phyloP scores from a whole-genome alignment of 1,284 basidiomycete species.

The Rhodotorula sp. region DNA sequence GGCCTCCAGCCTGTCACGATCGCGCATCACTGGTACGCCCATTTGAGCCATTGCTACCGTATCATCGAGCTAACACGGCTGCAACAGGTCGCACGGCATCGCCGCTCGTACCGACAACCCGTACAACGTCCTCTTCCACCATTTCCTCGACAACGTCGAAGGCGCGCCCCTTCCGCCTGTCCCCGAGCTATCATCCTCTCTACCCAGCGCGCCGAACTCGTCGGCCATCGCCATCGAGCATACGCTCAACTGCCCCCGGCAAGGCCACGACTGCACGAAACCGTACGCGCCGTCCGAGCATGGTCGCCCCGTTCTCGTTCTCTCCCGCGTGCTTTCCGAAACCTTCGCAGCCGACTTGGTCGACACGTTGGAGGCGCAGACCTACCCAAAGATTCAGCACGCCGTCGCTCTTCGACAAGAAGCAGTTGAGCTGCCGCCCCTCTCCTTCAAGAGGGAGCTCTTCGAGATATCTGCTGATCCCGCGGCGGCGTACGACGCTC shows the following conservation, averaged over 20 bases:
- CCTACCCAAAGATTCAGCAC: conserved; percentile 27
- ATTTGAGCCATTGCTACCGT: neutral
- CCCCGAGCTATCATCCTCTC: conserved; percentile 3
- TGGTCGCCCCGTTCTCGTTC: conserved; percentile 18
- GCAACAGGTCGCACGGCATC: conserved; percentile 31
- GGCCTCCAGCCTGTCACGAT: conserved; percentile 32
- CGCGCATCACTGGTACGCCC: conserved; percentile 31
- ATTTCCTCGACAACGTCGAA: conserved; percentile 24
- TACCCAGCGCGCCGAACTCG: conserved; percentile 22
- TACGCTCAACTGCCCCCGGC: conserved; percentile 37
- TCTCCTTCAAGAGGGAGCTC: conserved; percentile 10
- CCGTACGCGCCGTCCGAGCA: conserved; percentile 11
- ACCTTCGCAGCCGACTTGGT: conserved; percentile 27
- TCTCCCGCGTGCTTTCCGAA: conserved; percentile 21
- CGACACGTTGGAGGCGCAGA: conserved; percentile 25
- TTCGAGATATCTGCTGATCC: conserved; percentile 8
- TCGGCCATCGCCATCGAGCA: conserved; percentile 22
- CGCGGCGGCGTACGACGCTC: conserved; percentile 10
- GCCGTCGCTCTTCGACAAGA: conserved; percentile 7
- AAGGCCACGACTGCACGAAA: conserved; percentile 28
- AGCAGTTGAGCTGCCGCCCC: conserved; percentile 3
- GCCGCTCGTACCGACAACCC: conserved; percentile 22
- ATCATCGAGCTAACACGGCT: neutral
- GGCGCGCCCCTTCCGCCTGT: conserved; percentile 4
- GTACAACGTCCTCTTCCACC: conserved; percentile 30